Evolutionary conservation across 495 filamentous ascomycete species (phyloP), one percentile per base, ranked within the genome.

Genomic region (Tuber brumale): DNA sequence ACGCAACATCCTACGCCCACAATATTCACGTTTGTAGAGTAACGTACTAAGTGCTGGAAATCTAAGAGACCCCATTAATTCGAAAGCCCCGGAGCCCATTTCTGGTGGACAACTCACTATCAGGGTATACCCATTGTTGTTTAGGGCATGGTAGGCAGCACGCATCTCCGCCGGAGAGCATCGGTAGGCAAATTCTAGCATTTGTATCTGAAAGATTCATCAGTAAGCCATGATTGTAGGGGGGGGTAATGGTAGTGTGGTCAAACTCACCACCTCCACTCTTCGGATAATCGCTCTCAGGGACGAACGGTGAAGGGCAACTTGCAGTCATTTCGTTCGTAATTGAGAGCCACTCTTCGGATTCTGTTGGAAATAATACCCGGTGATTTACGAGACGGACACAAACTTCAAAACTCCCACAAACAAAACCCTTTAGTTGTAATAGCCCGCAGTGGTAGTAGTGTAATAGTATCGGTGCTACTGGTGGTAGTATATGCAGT

Each of bases 101-200:
- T 74, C 46, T n/a, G 27, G 69, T 31, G 48, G 41, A 66, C 73
- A 42, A 85, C 88, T 83, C 78, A 91, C 89, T 88, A 80, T 94
- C 90, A 8, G 91, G 91, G 82, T 97, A 98, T 72, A 92, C 86
- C 91, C 91, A 98, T 71, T 92, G 88, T 43, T 92, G 90, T 79
- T 91, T 86, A 31, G 96, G 95, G 84, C 95, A 99, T 79, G 96
- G 96, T 75, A 98, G 83, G 85, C 95, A 99, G 83, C 95, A 99
- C 44, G 85, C 82, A 14, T 82, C 84, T 61, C 81, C 48, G 14
- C 84, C 72, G 1, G 81, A 77, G 70, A 87, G 80, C 75, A 92
- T 85, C 18, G 90, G 87, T 70, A 93, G 88, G 76, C 94, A 84
- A 66, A 79, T 79, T 27, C 75, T 37, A 71, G 81, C 73, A 80